Base-by-base conservation (phyloP, 805 yeast species). In the Candida sithepensis region DNA sequence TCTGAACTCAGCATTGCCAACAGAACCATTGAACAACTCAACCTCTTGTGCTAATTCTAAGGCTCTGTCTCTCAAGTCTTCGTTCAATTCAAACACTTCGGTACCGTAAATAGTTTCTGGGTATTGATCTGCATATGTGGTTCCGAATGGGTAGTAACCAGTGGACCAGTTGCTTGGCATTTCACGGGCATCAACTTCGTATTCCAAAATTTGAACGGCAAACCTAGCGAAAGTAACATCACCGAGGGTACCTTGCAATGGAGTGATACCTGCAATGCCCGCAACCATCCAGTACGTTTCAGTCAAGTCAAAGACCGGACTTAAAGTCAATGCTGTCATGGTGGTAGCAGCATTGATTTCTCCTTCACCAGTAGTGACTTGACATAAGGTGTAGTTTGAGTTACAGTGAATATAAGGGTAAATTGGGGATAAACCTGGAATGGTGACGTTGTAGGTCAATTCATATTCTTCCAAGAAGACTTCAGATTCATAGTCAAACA, bases 211-310 rank as follows among this genome's bases (percentile, higher is more conserved):
- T 59, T 79, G 84, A 44, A 82, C 78, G 9, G 85, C 83, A 61
- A 69, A 82, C 56, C 73, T 75, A 34, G 85, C 74, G 56, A 78
- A 78, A 1, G 84, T 74, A 43, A 77, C 86, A 20, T 82, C 74
- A 34, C 85, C 87, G 46, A 81, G 57, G 24, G 85, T 75, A 46
- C 79, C 81, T 52, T 67, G 59, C 39, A 67, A 52, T 26, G 87
- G 87, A 53, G 78, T 75, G 46, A 82, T 79, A 50, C 86, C 87
- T 12, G 81, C 85, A 59, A 82, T 82, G 60, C 88, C 88, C 20
- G 83, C 82, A 51, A 80, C 67, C 54, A 82, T 54, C 69, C 79
- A 82, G 69, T 80, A 82, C 39, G 87, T 79, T 56, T 76, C 73
- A 33, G 79, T 60, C 44, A 82, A 71, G 58, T 82, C 84, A 51